Evolutionary conservation across 1,139 yeast species (phyloP), one percentile per base, ranked within the genome.

Genomic region (Candida sp.): DNA sequence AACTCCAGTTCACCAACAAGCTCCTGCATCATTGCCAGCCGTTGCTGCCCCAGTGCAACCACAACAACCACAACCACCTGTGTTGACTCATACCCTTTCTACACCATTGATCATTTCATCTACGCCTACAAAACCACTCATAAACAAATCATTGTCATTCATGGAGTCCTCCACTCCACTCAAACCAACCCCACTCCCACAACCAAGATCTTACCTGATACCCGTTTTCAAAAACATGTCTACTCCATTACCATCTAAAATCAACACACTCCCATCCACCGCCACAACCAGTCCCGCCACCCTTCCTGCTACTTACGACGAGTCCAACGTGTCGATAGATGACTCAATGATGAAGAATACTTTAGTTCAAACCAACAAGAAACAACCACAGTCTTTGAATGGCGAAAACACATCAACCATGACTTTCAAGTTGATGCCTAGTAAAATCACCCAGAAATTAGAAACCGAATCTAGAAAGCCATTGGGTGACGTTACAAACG

Each of bases 341-440:
- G 37, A 26, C 11, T 38, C 42, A 11, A 31, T 12, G 31, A 31
- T 37, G 11, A 42, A 44, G 12, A 44, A 27, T 33, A 43, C 48
- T 41, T 35, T 51, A 33, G 49, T 51, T 32, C 48, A 69, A 58
- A 74, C 77, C 33, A 71, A 67, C 50, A 77, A 75, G 58, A 75
- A 73, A 59, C 79, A 72, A 52, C 78, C 77, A 25, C 56, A 55
- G 12, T 63, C 66, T 33, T 64, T 74, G 44, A 75, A 74, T 58
- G 70, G 74, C 11, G 58, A 57, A 30, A 63, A 57, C 39, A 63
- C 72, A 33, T 65, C 69, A 7, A 72, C 75, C 33, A 74, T 70
- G 75, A 76, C 80, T 4, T 76, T 76, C 62, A 76, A 75, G 56
- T 68, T 77, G 60, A 69, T 66, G 11, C 76, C 76, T 37, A 60